Conservation (phyloP, 257 asterid genomes). For the Nicotiana tabacum region DNA sequence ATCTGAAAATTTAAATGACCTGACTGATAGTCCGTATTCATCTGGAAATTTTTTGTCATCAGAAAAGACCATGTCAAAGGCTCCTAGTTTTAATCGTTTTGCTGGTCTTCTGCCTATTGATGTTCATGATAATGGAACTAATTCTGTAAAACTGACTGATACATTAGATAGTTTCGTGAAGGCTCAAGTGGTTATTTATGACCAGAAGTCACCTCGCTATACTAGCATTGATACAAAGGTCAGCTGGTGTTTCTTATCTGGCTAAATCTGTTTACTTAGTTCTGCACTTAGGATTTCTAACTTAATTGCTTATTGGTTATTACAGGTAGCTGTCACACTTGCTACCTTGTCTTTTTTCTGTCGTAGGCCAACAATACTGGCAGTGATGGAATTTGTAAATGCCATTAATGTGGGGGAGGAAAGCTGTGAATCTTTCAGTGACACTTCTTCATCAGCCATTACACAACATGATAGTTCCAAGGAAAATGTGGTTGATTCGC, state of each 20-base stretch:
- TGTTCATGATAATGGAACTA: conserved; percentile 38
- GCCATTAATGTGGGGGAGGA: conserved; percentile 56
- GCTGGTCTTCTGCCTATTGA: conserved; percentile 67
- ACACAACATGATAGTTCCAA: conserved; percentile 29
- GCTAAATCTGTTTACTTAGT: not conserved
- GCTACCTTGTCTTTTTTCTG: conserved; percentile 91
- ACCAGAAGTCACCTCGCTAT: conserved; percentile 68
- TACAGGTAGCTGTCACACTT: conserved; percentile 84
- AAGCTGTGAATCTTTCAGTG: conserved; percentile 40
- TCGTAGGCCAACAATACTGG: conserved; percentile 86
- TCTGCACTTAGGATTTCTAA: not conserved
- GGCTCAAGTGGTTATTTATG: conserved; percentile 76
- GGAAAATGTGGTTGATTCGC: conserved; percentile 33
- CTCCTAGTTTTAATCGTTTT: conserved; percentile 70
- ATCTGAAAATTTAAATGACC: conserved; percentile 68
- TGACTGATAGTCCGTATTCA: conserved; percentile 50
- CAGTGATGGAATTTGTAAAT: conserved; percentile 72
- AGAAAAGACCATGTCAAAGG: conserved; percentile 34
- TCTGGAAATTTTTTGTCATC: conserved; percentile 22
- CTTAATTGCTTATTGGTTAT: conserved; percentile 2
- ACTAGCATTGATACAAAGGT: conserved; percentile 70
- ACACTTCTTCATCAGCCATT: conserved; percentile 44
- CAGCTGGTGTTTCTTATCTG: conserved; percentile 20
- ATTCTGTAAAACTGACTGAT: conserved; percentile 39
- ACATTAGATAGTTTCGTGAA: conserved; percentile 82